These are phyloP conservation scores for Xerocomus cyaneibrunnescens DNA, from an alignment of 1,284 basidiomycete species.

Conservation along the genomic window DNA sequence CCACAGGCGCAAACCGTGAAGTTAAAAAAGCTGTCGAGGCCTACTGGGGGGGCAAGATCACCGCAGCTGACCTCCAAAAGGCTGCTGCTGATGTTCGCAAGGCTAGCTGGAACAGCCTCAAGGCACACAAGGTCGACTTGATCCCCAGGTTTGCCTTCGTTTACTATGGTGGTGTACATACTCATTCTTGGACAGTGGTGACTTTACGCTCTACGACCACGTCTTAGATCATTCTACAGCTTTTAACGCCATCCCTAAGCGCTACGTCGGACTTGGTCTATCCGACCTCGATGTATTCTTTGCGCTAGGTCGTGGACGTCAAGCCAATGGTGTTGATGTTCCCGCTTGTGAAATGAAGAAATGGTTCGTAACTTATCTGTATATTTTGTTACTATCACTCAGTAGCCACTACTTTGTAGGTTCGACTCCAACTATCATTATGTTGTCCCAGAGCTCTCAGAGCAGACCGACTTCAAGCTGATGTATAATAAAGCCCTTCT, in stretches of 20 bases:
- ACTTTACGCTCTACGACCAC: conserved; percentile 99
- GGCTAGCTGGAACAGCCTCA: conserved; percentile 87
- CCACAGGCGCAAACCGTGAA: conserved; percentile 84
- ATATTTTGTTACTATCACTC: conserved; percentile 9
- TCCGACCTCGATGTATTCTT: conserved; percentile 95
- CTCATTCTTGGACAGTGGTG: conserved; percentile 64
- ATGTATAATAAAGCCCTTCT: conserved; percentile 94
- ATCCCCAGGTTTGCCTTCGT: conserved; percentile 77
- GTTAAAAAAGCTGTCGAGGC: conserved; percentile 98
- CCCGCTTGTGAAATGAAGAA: conserved; percentile 99
- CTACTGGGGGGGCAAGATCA: conserved; percentile 96
- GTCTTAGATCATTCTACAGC: conserved; percentile 97
- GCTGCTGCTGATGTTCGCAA: conserved; percentile 89
- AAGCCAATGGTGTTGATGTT: conserved; percentile 92
- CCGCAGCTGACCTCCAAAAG: conserved; percentile 88
- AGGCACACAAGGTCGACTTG: conserved; percentile 86
- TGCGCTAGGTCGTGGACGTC: conserved; percentile 98
- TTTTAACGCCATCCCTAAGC: conserved; percentile 97
- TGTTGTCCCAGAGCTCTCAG: conserved; percentile 96
- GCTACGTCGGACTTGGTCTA: conserved; percentile 87
- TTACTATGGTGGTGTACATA: conserved; percentile 15
- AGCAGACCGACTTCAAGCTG: conserved; percentile 92
- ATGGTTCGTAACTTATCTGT: conserved; percentile 57
- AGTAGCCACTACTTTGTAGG: conserved; percentile 46
- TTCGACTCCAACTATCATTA: conserved; percentile 99